Base-by-base conservation (phyloP, 495 filamentous ascomycete genomes). In the Sphaerosporella brunnea region DNA sequence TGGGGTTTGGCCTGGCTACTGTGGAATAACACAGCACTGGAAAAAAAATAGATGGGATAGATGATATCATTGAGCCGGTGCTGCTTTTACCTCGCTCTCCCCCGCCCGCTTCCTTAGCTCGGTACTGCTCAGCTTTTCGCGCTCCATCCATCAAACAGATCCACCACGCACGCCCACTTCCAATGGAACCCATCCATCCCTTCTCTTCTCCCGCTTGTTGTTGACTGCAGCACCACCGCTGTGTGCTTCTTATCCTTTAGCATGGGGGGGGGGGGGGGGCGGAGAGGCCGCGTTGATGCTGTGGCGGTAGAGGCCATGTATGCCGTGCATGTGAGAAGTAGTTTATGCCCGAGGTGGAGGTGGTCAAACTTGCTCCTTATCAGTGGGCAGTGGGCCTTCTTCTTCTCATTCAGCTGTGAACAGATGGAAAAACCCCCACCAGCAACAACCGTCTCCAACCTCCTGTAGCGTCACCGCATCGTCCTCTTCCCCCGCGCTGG, bases 41-140 rank as follows among this genome's bases (percentile, higher is more conserved):
- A n/a, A n/a, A n/a, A n/a, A n/a, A n/a, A n/a, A n/a, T n/a, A n/a
- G n/a, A n/a, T n/a, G n/a, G n/a, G n/a, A n/a, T n/a, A n/a, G n/a
- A n/a, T n/a, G n/a, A n/a, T n/a, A n/a, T n/a, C n/a, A n/a, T n/a
- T n/a, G n/a, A n/a, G n/a, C n/a, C n/a, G n/a, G n/a, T n/a, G n/a
- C n/a, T n/a, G n/a, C n/a, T n/a, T n/a, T n/a, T n/a, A n/a, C n/a
- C n/a, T n/a, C n/a, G n/a, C n/a, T n/a, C n/a, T n/a, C 28, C 28
- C 7, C 28, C 28, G 5, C 13, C 28, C 13, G 28, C 28, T 69
- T 73, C 58, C 77, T 66, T 45, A 79, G 75, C 52, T 74, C 78
- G 0, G 82, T 84, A 63, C 90, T 95, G 68, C 87, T 93, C 56
- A 97, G 81, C 64, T 94, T 97, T 69, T 88, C 93, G 40, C 73